These are phyloP conservation scores for Syzygium oleosum DNA, from an alignment of 345 rosid genomes.

Conservation along the genomic window DNA sequence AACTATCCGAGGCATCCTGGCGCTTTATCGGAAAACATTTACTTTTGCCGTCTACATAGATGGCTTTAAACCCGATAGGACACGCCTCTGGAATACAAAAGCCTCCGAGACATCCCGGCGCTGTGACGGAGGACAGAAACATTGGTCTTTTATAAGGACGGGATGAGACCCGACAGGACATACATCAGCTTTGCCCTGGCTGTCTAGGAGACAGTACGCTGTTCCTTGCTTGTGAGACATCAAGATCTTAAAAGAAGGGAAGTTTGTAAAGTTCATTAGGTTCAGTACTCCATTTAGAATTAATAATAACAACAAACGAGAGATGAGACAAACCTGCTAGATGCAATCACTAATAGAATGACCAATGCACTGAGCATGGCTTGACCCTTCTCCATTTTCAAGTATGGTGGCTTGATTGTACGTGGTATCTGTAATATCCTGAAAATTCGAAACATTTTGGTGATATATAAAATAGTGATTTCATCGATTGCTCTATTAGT, in stretches of 20 bases:
- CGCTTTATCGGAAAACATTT: too few relatives aligned
- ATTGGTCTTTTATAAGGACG: too few relatives aligned
- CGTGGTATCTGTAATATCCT: neutral
- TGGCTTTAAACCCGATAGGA: accelerated
- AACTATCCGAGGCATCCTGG: too few relatives aligned
- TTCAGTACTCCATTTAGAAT: neutral
- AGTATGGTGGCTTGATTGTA: neutral
- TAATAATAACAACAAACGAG: neutral
- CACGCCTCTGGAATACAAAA: neutral
- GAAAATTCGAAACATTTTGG: too few relatives aligned
- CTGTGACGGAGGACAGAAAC: neutral
- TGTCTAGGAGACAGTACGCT: too few relatives aligned
- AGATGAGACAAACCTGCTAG: neutral
- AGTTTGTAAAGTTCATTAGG: neutral
- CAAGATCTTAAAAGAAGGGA: neutral
- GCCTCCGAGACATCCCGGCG: neutral
- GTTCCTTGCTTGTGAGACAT: too few relatives aligned
- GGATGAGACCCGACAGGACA: too few relatives aligned
- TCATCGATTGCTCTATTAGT: too few relatives aligned
- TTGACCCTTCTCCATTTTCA: neutral
- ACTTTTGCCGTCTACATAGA: neutral
- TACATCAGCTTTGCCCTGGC: too few relatives aligned
- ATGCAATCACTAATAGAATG: neutral
- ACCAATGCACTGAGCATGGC: neutral
- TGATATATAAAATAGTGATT: too few relatives aligned